A percentile compares a stretch with the other conserved stretches of the same genome.
phyloP scores from a whole-genome alignment of 75 land plant genomes.

The Selaginella tamariscina region DNA sequence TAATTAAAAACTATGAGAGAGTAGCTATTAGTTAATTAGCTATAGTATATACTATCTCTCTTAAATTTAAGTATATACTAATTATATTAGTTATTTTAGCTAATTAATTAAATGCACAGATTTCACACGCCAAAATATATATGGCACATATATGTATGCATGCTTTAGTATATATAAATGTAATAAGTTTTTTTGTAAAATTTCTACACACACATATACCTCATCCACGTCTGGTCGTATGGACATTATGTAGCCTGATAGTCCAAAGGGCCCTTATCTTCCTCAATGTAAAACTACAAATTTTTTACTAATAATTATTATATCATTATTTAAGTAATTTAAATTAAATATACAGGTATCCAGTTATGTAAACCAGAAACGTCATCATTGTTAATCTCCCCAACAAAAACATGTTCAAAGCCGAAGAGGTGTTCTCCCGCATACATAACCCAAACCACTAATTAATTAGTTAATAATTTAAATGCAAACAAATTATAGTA shows the following conservation, averaged over 20 bases:
- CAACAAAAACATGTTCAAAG: constrained; percentile 63
- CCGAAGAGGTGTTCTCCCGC: constrained; percentile 56
- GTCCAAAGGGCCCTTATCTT: constrained; percentile 75
- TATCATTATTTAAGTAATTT: neutral
- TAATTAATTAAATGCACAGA: no score
- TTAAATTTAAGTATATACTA: no score
- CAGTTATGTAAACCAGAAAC: constrained; percentile 96
- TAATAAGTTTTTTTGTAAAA: no score
- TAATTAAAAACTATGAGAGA: no score
- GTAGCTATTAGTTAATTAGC: no score
- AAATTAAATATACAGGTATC: constrained; percentile 58
- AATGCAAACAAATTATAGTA: no score
- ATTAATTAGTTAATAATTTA: no score
- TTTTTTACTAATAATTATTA: neutral
- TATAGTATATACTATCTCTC: no score
- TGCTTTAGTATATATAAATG: no score
- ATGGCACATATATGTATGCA: no score
- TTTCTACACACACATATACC: constrained; percentile 10
- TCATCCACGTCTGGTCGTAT: constrained; percentile 46
- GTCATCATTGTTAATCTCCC: constrained; percentile 42
- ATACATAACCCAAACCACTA: constrained; percentile 29
- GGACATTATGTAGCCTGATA: constrained; percentile 93
- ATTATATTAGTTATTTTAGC: no score
- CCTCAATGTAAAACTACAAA: constrained; percentile 81
- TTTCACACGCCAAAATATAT: no score